A percentile compares a stretch with the other conserved stretches of the same genome.
These are phyloP conservation scores for Porodaedalea pini DNA, from an alignment of 1,284 basidiomycete genomes.

Conservation along the genomic window DNA sequence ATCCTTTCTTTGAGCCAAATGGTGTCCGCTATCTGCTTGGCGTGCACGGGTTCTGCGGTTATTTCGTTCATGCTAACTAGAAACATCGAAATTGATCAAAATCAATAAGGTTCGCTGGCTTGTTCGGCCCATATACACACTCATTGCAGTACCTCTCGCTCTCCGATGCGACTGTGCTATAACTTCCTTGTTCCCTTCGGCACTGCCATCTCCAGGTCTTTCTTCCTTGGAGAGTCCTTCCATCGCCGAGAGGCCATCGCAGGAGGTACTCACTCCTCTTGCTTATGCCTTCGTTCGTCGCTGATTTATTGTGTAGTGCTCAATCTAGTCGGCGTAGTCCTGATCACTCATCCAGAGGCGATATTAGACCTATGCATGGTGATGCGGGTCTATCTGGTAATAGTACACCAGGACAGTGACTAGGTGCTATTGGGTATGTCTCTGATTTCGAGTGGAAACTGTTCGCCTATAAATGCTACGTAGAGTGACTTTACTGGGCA, in stretches of 20 bases:
- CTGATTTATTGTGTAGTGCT: constrained; percentile 32
- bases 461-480: no score
- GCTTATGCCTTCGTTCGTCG: constrained; percentile 24
- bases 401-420: constrained; percentile 40
- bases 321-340: constrained; percentile 58
- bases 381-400: constrained; percentile 26
- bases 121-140: constrained; percentile 70
- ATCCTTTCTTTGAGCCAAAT: constrained; percentile 17
- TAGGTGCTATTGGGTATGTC: constrained; percentile 49
- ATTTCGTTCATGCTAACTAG: background rate
- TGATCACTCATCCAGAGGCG: constrained; percentile 56
- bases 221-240: constrained; percentile 67
- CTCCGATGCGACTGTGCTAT: constrained; percentile 73
- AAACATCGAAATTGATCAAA: background rate
- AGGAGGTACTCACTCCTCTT: constrained; percentile 45
- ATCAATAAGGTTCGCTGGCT: constrained; percentile 52
- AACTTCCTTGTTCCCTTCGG: constrained; percentile 71
- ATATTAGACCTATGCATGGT: constrained; percentile 35
- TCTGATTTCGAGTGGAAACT: background rate
- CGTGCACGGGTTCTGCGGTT: constrained; percentile 17
- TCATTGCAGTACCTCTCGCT: constrained; percentile 66
- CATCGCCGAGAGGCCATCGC: constrained; percentile 57
- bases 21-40: constrained; percentile 14
- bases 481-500: constrained; percentile 55
- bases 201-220: constrained; percentile 63